phyloP scores from a whole-genome alignment of 371 early-diverging fungal genomes.

The Apophysomyces sp. region DNA sequence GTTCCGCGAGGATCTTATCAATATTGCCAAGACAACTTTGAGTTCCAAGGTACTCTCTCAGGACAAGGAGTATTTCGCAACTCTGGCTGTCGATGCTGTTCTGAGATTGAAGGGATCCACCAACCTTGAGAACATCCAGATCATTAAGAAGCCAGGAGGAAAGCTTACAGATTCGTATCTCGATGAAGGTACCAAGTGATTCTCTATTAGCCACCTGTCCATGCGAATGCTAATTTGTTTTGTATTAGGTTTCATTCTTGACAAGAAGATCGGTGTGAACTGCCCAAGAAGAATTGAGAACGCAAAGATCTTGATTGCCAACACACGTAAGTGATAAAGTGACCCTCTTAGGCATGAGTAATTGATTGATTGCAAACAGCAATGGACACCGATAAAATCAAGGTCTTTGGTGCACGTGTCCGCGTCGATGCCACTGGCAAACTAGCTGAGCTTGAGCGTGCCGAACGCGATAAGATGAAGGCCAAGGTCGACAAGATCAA shows the following conservation, averaged over 20 bases:
- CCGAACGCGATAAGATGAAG: constrained; percentile 99
- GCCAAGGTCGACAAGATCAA: constrained; percentile 99
- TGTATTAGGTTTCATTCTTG: constrained; percentile 86
- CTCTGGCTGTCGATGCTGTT: constrained; percentile 98
- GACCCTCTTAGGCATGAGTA: background rate
- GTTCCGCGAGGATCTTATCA: constrained; percentile 89
- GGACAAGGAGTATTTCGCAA: constrained; percentile 97
- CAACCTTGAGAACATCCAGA: constrained; percentile 98
- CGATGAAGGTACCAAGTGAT: constrained; percentile 85
- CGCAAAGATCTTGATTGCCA: constrained; percentile 97
- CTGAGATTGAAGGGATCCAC: constrained; percentile 94
- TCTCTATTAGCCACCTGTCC: background rate
- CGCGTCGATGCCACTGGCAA: constrained; percentile 97
- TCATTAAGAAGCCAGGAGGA: constrained; percentile 99
- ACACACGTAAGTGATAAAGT: constrained; percentile 76
- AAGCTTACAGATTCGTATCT: constrained; percentile 96
- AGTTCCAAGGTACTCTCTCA: constrained; percentile 97
- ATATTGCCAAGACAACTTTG: constrained; percentile 98
- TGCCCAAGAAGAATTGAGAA: constrained; percentile 96
- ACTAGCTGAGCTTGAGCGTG: constrained; percentile 98
- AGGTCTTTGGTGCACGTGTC: constrained; percentile 99
- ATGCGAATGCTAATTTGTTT: background rate
- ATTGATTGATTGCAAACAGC: constrained; percentile 44
- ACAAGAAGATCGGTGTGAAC: constrained; percentile 98
- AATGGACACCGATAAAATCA: constrained; percentile 99